Evolutionary conservation across 306 rosid species (phyloP), one percentile per base, ranked within the genome.

Genomic region (Cicer arietinum): DNA sequence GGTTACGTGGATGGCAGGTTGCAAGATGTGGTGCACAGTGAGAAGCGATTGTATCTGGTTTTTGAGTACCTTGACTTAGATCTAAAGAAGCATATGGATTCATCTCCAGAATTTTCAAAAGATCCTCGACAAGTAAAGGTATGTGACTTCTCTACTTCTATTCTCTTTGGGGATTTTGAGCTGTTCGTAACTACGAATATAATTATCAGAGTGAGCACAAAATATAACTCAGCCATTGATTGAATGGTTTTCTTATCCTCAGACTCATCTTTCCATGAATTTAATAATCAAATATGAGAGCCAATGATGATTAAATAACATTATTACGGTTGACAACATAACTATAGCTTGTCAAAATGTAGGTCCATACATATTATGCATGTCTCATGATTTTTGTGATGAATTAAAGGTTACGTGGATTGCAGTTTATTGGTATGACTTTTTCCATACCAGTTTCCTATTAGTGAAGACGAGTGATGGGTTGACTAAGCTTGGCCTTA

Each of bases 41-140:
- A 94, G 85, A 91, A 85, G 94, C 89, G 97, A 40, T 79, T 94
- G 88, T 94, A 90, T 86, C 90, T 94, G 75, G 97, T 94, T 85
- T 91, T 94, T 79, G 98, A 94, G 89, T 94, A 88, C 79, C 90
- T 94, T 78, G 98, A 94, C 86, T 88, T 94, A 84, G 98, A 94
- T 88, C 84, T 94, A 84, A 94, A 94, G 96, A 91, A 91, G 87
- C 90, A 90, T 82, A 94, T 94, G 98, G 98, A 94, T 74, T 90
- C 98, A 52, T 80, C 88, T 81, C 98, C 98, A 40, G 98, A 91
- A 7, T 94, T 94, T n/a, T 76, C 91, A 51, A 91, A 88, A 79
- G 97, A 94, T 76, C 90, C 51, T 10, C 91, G 88, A 52, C 98
- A 91, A 88, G 76, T 91, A 61, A 94, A 91, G 80, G 98, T 88